Evolutionary conservation across 2,329 filamentous ascomycete species (phyloP).

Genomic region (Colletotrichum godetiae): DNA sequence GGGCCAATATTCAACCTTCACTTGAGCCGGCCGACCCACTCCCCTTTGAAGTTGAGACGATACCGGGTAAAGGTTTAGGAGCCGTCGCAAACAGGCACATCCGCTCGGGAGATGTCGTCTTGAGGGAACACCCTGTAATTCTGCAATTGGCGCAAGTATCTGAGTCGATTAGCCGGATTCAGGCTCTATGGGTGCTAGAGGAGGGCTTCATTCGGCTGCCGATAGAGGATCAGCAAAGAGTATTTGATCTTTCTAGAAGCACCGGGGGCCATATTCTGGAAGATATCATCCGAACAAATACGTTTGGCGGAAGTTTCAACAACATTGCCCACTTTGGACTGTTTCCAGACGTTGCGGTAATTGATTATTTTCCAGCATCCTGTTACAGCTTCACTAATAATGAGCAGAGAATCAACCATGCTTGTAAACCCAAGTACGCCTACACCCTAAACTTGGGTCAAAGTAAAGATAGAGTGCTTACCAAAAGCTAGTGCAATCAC

Average conservation of each 20-base stretch:
- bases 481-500: conserved; percentile 43
- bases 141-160: conserved; percentile 40
- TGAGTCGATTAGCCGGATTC: conserved; percentile 36
- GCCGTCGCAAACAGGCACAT: conserved; percentile 46
- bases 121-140: conserved; percentile 44
- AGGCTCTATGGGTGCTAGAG: conserved; percentile 42
- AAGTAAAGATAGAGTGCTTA: background rate
- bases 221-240: conserved; percentile 34
- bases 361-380: conserved; percentile 10
- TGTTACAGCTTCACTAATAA: background rate
- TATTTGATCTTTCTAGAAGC: conserved; percentile 44
- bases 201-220: conserved; percentile 43
- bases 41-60: conserved; percentile 41
- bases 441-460: background rate
- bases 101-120: conserved; percentile 43
- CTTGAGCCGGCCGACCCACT: background rate
- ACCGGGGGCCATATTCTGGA: conserved; percentile 45
- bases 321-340: conserved; percentile 42
- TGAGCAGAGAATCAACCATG: conserved; percentile 49
- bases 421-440: conserved; percentile 49
- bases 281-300: conserved; percentile 48
- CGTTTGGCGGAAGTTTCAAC: conserved; percentile 43
- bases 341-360: conserved; percentile 48
- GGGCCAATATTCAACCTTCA: background rate
- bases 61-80: conserved; percentile 45